A percentile compares a stretch with the other conserved stretches of the same genome.
Conservation (phyloP, 768 basidiomycete species). For the Phaeotremella skinneri region DNA sequence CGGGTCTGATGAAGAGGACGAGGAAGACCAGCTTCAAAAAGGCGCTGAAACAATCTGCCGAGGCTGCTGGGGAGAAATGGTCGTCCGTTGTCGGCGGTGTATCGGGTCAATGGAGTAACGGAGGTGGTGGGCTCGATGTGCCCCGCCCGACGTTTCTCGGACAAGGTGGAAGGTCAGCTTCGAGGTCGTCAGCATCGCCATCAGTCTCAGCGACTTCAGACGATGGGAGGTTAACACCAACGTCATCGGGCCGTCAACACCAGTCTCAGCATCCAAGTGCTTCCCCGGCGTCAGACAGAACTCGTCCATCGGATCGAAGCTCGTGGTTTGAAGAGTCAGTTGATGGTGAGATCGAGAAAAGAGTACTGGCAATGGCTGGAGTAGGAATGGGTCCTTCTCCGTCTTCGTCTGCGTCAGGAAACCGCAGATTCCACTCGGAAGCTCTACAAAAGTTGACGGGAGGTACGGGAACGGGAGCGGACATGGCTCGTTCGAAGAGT, state of each 20-base stretch:
- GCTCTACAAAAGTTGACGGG: background rate
- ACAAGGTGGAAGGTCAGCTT: slow-evolving; percentile 2
- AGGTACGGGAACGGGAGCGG: background rate
- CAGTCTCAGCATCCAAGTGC: background rate
- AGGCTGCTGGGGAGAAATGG: slow-evolving; percentile 29
- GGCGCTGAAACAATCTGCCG: slow-evolving; percentile 31
- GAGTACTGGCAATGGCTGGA: slow-evolving; percentile 81
- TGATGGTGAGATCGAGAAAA: slow-evolving; percentile 59
- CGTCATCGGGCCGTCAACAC: slow-evolving; percentile 11
- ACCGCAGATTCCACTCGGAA: background rate
- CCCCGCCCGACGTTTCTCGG: slow-evolving; percentile 20
- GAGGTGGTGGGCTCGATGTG: slow-evolving; percentile 20
- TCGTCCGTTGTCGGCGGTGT: slow-evolving; percentile 22
- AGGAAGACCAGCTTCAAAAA: slow-evolving; percentile 42
- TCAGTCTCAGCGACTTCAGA: background rate
- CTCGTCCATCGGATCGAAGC: background rate
- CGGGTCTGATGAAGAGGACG: slow-evolving; percentile 14
- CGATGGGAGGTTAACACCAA: slow-evolving; percentile 5
- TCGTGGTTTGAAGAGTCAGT: slow-evolving; percentile 28
- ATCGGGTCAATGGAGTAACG: slow-evolving; percentile 9
- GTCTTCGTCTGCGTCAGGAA: background rate
- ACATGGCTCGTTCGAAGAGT: slow-evolving; percentile 3
- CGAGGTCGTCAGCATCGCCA: background rate
- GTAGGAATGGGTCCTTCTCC: slow-evolving; percentile 60
- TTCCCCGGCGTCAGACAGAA: background rate